A percentile compares a stretch with the other conserved stretches of the same genome.
phyloP scores from a whole-genome alignment of 192 early-diverging fungal genomes.

The Podila minutissima region DNA sequence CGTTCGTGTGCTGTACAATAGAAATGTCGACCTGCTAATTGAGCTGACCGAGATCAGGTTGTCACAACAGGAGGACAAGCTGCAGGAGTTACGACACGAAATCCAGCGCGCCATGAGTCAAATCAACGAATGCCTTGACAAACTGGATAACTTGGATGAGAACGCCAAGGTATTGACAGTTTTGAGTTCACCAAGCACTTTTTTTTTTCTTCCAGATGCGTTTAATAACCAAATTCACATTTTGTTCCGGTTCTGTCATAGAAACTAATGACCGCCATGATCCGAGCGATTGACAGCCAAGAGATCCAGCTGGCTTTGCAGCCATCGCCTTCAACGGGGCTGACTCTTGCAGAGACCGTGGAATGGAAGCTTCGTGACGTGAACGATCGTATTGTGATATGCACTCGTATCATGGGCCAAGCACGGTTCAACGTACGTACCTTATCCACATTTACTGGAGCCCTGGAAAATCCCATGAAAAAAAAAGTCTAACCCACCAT shows the following conservation, averaged over 20 bases:
- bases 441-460: no score
- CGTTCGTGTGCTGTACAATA: neutral
- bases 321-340: constrained; percentile 13
- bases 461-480: no score
- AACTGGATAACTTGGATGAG: constrained; percentile 27
- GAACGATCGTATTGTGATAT: constrained; percentile 45
- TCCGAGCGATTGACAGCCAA: constrained; percentile 12
- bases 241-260: neutral
- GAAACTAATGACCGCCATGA: constrained; percentile 7
- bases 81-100: constrained; percentile 1
- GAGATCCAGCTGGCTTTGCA: constrained; percentile 18
- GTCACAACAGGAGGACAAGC: constrained; percentile 12
- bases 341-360: constrained; percentile 40
- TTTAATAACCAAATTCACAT: neutral
- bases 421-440: constrained; percentile 32
- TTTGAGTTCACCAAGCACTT: neutral
- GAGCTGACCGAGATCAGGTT: constrained; percentile 25
- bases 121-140: constrained; percentile 14
- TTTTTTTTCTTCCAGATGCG: neutral
- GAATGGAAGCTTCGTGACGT: constrained; percentile 31
- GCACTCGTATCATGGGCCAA: constrained; percentile 36
- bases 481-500: neutral
- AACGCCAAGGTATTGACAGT: constrained; percentile 27
- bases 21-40: constrained; percentile 21
- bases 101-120: constrained; percentile 11